phyloP scores from a whole-genome alignment of 169 alveolate genomes.

The Babesia bovis region DNA sequence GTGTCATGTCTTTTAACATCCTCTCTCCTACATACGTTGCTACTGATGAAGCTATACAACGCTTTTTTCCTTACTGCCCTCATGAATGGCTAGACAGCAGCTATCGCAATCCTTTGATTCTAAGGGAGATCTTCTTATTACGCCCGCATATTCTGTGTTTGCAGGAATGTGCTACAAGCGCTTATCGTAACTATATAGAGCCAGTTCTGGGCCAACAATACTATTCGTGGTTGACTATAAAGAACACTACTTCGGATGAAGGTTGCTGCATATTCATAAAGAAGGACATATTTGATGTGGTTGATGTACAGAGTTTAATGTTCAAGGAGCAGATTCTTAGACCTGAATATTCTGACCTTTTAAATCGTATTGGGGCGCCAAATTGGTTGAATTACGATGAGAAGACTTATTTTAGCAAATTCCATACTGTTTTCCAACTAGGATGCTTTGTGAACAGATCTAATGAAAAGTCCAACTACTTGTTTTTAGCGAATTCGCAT shows the following conservation, averaged over 20 bases:
- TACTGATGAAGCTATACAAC: slow-evolving; percentile 41
- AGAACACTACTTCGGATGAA: slow-evolving; percentile 46
- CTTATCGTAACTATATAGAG: slow-evolving; percentile 45
- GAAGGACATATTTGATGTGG: slow-evolving; percentile 12
- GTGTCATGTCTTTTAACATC: slow-evolving; percentile 63
- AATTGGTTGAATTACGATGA: slow-evolving; percentile 45
- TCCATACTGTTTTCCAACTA: slow-evolving; percentile 64
- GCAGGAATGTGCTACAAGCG: slow-evolving; percentile 62
- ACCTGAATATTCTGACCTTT: slow-evolving; percentile 26
- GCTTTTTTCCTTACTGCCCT: slow-evolving; percentile 67
- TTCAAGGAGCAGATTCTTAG: slow-evolving; percentile 34
- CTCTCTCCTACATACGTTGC: slow-evolving; percentile 63
- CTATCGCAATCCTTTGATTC: slow-evolving; percentile 56
- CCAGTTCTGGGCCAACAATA: slow-evolving; percentile 36
- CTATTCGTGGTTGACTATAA: slow-evolving; percentile 55
- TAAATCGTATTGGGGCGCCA: slow-evolving; percentile 23
- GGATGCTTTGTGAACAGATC: slow-evolving; percentile 25
- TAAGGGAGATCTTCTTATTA: slow-evolving; percentile 40
- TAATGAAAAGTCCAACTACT: slow-evolving; percentile 7
- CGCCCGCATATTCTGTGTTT: slow-evolving; percentile 54
- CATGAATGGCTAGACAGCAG: slow-evolving; percentile 44
- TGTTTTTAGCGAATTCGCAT: slow-evolving; percentile 62
- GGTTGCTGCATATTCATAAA: slow-evolving; percentile 58
- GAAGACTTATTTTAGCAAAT: slow-evolving; percentile 45
- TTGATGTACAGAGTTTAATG: slow-evolving; percentile 28